Base-by-base conservation (phyloP, 352 stramenopile species). In the Pythium sukuiense region DNA sequence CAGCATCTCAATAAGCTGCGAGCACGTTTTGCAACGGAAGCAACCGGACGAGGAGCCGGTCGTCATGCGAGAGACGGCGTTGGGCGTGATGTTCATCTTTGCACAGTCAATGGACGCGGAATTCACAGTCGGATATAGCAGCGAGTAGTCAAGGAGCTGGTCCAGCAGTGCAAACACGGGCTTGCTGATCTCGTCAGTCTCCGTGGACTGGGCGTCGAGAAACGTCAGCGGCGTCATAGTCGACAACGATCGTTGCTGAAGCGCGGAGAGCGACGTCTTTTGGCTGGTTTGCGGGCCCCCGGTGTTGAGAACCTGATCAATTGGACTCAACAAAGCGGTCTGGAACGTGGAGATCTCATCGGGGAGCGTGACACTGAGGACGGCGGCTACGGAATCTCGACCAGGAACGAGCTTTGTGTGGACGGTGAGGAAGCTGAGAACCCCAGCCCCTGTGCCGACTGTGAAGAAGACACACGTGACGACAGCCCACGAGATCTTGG, bases 11-110 rank as follows among this genome's bases (percentile, higher is more conserved):
- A 41, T 46, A 1, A 91, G 67, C 18, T 50, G 52, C 6, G 74
- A 64, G 63, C 84, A 93, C 2, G 71, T 72, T 55, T 88, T 85
- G 55, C 84, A 93, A 24, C 70, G 75, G 55, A 89, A 91, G 41
- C 82, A 93, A 13, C 84, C 83, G 2, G 79, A 88, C 16, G 60
- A 24, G 0, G 70, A 79, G 0, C 79, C 84, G 41, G 85, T 65
- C 7, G 65, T 83, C 84, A 91, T 93, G 37, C 82, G 78, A 32
- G 71, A 74, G 1, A 61, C 56, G 14, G 74, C 46, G 35, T 70
- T 92, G 2, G 73, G 73, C 2, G 71, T 80, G 59, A 89, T 89
- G 12, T 76, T 79, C 63, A 89, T 61, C 30, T 58, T 61, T 11
- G 70, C 55, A 45, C 84, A 93, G 48, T 84, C 65, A 4, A 74